These are phyloP conservation scores for Senna tora DNA, from an alignment of 306 rosid genomes.

Conservation along the genomic window DNA sequence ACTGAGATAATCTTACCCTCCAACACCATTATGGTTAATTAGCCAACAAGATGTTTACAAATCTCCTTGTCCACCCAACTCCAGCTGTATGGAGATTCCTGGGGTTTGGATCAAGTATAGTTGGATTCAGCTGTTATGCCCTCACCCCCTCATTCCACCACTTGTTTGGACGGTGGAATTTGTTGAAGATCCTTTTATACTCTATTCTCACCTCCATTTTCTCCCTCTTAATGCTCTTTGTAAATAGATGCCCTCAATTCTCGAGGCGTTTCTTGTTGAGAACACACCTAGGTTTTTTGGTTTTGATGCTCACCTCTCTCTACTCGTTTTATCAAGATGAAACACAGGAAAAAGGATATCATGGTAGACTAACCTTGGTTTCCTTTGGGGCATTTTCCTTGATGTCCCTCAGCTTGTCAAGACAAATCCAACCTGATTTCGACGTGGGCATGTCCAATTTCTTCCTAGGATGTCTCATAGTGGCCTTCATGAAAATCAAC, in stretches of 20 bases:
- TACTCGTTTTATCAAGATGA: slow-evolving; percentile 3
- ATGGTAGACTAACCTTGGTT: neutral
- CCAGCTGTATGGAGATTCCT: slow-evolving; percentile 16
- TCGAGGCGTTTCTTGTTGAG: neutral
- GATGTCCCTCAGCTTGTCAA: slow-evolving; percentile 30
- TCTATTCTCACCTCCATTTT: neutral
- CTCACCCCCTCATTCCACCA: neutral
- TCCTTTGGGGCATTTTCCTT: slow-evolving; percentile 15
- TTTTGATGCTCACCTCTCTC: slow-evolving; percentile 15
- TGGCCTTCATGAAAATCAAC: slow-evolving; percentile 13
- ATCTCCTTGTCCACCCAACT: too few relatives aligned
- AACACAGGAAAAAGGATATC: neutral
- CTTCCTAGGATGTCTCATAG: slow-evolving; percentile 13
- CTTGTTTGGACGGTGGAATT: slow-evolving; percentile 20
- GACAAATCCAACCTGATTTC: slow-evolving; percentile 16
- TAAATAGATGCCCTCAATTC: neutral
- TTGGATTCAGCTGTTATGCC: slow-evolving; percentile 19
- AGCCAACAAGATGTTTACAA: too few relatives aligned
- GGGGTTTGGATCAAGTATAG: slow-evolving; percentile 18
- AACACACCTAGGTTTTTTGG: slow-evolving; percentile 18
- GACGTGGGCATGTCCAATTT: slow-evolving; percentile 25
- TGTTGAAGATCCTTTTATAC: slow-evolving; percentile 8
- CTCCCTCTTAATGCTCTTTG: slow-evolving; percentile 1
- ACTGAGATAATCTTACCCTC: too few relatives aligned
- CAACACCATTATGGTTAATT: too few relatives aligned